Evolutionary conservation across 228 moss, liverwort and hornwort species (phyloP).

Genomic region (Sphagnum fallax): DNA sequence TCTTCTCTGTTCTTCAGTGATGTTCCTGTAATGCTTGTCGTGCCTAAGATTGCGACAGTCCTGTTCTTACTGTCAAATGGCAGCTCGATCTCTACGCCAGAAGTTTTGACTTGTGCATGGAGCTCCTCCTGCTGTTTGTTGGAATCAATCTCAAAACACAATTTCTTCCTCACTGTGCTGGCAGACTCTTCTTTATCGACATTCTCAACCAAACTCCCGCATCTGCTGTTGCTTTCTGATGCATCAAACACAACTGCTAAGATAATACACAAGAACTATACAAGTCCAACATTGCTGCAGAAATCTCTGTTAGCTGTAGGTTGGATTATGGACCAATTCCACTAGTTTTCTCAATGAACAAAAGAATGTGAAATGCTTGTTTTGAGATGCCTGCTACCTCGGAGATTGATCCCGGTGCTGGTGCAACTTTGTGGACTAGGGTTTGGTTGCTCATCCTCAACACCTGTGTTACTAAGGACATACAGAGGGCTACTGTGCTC

Average conservation of each 20-base stretch:
- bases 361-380: background rate
- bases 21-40: conserved; percentile 14
- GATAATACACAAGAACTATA: background rate
- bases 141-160: conserved; percentile 4
- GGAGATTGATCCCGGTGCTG: conserved; percentile 13
- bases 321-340: background rate
- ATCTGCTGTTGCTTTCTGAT: too few relatives aligned
- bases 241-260: background rate
- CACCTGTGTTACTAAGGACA: conserved; percentile 42
- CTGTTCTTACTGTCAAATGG: conserved; percentile 19
- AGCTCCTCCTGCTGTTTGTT: background rate
- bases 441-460: conserved; percentile 43
- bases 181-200: too few relatives aligned
- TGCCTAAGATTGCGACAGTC: conserved; percentile 3
- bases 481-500: conserved; percentile 58
- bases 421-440: conserved; percentile 28
- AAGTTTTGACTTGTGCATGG: background rate
- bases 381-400: conserved; percentile 20
- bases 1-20: conserved; percentile 50
- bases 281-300: background rate
- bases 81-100: conserved; percentile 7
- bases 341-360: background rate
- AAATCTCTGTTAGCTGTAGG: background rate
- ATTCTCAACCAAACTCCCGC: too few relatives aligned
- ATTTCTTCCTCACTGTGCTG: background rate